Conservation (phyloP, 441 rosid genomes). For the Geranium incanum region DNA sequence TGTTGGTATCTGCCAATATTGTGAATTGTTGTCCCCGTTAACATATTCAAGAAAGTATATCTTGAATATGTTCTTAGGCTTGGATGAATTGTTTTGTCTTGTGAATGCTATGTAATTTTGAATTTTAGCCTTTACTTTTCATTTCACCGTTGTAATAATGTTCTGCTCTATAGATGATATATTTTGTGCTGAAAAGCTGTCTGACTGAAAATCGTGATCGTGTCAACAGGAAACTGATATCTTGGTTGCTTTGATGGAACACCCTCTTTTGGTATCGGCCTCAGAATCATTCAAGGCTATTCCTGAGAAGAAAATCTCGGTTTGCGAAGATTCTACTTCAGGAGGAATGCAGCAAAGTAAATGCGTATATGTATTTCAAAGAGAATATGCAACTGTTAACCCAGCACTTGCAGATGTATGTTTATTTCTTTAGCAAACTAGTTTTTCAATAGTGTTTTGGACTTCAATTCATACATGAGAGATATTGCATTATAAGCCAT, state of each 20-base stretch:
- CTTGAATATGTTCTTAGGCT: background rate
- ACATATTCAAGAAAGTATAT: too few species aligned
- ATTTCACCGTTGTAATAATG: background rate
- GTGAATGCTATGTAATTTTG: background rate
- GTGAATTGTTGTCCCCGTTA: too few species aligned
- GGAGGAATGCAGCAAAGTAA: constrained; percentile 25
- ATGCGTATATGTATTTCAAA: constrained; percentile 63
- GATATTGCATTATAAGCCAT: background rate
- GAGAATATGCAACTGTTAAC: constrained; percentile 66
- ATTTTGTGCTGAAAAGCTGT: background rate
- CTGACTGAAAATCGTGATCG: constrained; percentile 3
- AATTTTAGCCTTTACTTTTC: background rate
- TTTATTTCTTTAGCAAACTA: background rate
- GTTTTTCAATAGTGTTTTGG: background rate
- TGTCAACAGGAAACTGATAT: constrained; percentile 39
- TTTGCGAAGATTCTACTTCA: constrained; percentile 20
- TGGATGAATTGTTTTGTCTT: background rate
- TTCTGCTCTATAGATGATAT: background rate
- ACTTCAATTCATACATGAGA: background rate
- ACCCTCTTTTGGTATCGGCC: constrained; percentile 43
- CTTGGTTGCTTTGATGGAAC: constrained; percentile 44
- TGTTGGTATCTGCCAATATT: too few species aligned
- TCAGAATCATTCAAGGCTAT: constrained; percentile 41
- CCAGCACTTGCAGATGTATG: constrained; percentile 62
- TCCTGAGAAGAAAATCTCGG: constrained; percentile 37